phyloP scores from a whole-genome alignment of 345 rosid species.

The Conringia planisiliqua region DNA sequence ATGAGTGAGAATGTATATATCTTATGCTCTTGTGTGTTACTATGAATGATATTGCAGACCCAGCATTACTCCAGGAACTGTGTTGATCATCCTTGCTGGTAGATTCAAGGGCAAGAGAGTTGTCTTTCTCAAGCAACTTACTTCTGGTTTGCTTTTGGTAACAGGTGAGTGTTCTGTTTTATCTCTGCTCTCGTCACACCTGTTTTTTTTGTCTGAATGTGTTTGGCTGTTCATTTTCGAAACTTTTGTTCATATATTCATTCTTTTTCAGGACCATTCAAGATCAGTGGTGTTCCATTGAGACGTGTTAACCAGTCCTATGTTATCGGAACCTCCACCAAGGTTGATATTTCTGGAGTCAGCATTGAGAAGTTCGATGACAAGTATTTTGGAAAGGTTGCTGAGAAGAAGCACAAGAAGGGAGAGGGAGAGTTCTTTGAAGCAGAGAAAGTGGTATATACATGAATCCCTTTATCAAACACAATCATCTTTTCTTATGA shows the following conservation, averaged over 20 bases:
- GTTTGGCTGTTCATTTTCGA: neutral
- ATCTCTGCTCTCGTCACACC: neutral
- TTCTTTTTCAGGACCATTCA: slow-evolving; percentile 54
- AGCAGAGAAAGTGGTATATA: slow-evolving; percentile 68
- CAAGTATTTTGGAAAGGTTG: slow-evolving; percentile 61
- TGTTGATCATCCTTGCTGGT: slow-evolving; percentile 77
- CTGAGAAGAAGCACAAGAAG: slow-evolving; percentile 73
- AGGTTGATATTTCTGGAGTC: slow-evolving; percentile 60
- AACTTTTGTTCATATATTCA: neutral
- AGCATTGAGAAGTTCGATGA: slow-evolving; percentile 55
- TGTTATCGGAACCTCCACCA: slow-evolving; percentile 66
- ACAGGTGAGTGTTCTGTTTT: slow-evolving; percentile 31
- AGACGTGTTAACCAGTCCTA: slow-evolving; percentile 68
- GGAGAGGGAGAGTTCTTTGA: slow-evolving; percentile 79
- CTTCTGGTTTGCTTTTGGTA: slow-evolving; percentile 62
- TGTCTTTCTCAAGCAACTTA: slow-evolving; percentile 77
- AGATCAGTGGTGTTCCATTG: slow-evolving; percentile 71
- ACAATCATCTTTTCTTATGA: neutral
- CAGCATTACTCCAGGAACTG: slow-evolving; percentile 73
- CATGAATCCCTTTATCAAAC: neutral
- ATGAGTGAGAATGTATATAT: no score
- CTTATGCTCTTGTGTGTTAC: neutral
- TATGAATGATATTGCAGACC: slow-evolving; percentile 39
- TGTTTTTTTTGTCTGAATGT: neutral
- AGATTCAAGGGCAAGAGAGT: slow-evolving; percentile 92